phyloP scores from a whole-genome alignment of 495 filamentous ascomycete species.

The Talaromyces wortmannii region DNA sequence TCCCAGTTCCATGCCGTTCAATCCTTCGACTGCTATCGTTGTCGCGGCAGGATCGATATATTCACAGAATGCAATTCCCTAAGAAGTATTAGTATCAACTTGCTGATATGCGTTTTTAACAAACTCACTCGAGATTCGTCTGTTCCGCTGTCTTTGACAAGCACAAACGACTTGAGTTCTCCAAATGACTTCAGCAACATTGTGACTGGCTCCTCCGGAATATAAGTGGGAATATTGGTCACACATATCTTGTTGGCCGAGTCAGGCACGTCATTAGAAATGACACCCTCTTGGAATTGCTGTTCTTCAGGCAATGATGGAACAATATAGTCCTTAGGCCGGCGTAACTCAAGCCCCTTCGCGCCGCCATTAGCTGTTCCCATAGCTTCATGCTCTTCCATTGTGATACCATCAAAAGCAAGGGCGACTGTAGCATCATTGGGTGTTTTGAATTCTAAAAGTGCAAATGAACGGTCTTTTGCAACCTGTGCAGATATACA shows the following conservation, averaged over 20 bases:
- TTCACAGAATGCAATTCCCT: conserved; percentile 98
- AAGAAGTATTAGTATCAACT: conserved; percentile 19
- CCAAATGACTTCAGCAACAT: conserved; percentile 88
- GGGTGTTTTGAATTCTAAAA: conserved; percentile 84
- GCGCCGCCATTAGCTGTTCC: conserved; percentile 44
- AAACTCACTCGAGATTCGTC: conserved; percentile 79
- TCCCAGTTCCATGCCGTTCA: conserved; percentile 88
- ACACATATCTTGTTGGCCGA: conserved; percentile 93
- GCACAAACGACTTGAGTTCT: conserved; percentile 83
- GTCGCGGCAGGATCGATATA: conserved; percentile 74
- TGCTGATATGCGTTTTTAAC: conserved; percentile 13
- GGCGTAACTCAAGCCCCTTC: conserved; percentile 69
- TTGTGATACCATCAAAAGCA: conserved; percentile 81
- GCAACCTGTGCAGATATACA: conserved; percentile 80
- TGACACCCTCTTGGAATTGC: conserved; percentile 61
- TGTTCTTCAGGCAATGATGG: conserved; percentile 74
- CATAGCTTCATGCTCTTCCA: conserved; percentile 62
- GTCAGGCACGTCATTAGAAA: conserved; percentile 79
- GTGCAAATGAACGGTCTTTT: conserved; percentile 69
- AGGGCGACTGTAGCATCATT: conserved; percentile 86
- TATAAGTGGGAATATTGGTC: conserved; percentile 77
- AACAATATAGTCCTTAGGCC: conserved; percentile 97
- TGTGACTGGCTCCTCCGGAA: conserved; percentile 83
- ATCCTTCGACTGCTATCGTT: conserved; percentile 79
- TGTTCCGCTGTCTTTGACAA: conserved; percentile 81